These are phyloP conservation scores for Phaseolus coccineus DNA, from an alignment of 331 rosid species.

Conservation along the genomic window DNA sequence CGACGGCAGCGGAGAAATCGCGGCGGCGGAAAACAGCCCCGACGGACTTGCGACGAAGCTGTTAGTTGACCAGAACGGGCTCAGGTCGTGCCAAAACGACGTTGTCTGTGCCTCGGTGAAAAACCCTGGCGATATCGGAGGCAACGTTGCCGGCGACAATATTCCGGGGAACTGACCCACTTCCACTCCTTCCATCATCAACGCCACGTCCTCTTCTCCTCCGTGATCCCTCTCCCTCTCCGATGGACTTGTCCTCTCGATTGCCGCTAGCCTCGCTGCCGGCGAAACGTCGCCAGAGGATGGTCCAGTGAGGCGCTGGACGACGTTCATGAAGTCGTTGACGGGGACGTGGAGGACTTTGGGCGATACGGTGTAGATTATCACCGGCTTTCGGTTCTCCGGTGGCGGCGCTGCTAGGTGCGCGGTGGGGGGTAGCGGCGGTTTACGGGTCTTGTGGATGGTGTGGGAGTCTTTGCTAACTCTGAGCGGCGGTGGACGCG, in stretches of 20 bases:
- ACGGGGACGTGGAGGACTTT: constrained; percentile 69
- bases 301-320: constrained; percentile 91
- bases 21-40: constrained; percentile 58
- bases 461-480: constrained; percentile 70
- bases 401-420: constrained; percentile 5
- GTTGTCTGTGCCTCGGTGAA: constrained; percentile 63
- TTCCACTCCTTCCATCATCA: constrained; percentile 57
- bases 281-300: constrained; percentile 74
- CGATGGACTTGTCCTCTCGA: constrained; percentile 80
- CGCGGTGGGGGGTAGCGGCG: constrained; percentile 66
- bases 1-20: constrained; percentile 76
- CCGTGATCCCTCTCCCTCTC: constrained; percentile 52
- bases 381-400: constrained; percentile 62
- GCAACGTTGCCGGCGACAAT: constrained; percentile 71
- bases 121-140: constrained; percentile 62
- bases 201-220: constrained; percentile 47
- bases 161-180: constrained; percentile 74
- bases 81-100: constrained; percentile 53
- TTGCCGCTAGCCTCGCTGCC: constrained; percentile 90
- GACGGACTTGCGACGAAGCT: constrained; percentile 75
- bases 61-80: constrained; percentile 58
- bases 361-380: constrained; percentile 90
- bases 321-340: constrained; percentile 78
- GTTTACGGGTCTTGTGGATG: constrained; percentile 71
- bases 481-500: constrained; percentile 78